These are phyloP conservation scores for Tubosaeta sp. DNA, from an alignment of 768 basidiomycete species.

Conservation along the genomic window DNA sequence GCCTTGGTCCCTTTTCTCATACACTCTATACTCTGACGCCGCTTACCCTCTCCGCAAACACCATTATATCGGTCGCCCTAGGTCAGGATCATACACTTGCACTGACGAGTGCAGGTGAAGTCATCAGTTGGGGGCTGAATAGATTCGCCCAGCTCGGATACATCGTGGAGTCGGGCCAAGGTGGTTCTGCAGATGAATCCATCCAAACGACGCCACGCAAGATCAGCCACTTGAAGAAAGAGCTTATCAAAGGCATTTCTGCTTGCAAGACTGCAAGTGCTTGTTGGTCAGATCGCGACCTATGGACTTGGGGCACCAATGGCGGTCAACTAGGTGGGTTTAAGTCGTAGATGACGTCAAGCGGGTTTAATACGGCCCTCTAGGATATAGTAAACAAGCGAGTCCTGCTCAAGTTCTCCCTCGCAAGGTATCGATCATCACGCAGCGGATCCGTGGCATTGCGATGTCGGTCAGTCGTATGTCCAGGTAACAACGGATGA, in stretches of 20 bases:
- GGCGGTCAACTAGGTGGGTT: constrained; percentile 79
- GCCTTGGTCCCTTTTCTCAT: constrained; percentile 71
- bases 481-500: not conserved
- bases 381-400: constrained; percentile 73
- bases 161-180: constrained; percentile 52
- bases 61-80: constrained; percentile 66
- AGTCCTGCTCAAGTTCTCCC: constrained; percentile 76
- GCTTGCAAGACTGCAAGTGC: constrained; percentile 85
- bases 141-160: constrained; percentile 90
- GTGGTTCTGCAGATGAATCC: constrained; percentile 56
- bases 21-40: constrained; percentile 73
- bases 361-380: not conserved
- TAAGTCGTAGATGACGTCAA: not conserved
- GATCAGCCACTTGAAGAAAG: constrained; percentile 76
- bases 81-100: constrained; percentile 95
- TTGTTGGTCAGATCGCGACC: constrained; percentile 72
- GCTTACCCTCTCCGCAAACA: constrained; percentile 50
- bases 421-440: constrained; percentile 75
- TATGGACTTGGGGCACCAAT: constrained; percentile 94
- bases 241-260: constrained; percentile 74
- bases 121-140: constrained; percentile 89
- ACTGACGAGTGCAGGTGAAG: constrained; percentile 74
- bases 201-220: constrained; percentile 75
- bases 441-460: constrained; percentile 64
- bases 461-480: constrained; percentile 60